Base-by-base conservation (phyloP, 148 eudicot genomes). In the Arbutus unedo region DNA sequence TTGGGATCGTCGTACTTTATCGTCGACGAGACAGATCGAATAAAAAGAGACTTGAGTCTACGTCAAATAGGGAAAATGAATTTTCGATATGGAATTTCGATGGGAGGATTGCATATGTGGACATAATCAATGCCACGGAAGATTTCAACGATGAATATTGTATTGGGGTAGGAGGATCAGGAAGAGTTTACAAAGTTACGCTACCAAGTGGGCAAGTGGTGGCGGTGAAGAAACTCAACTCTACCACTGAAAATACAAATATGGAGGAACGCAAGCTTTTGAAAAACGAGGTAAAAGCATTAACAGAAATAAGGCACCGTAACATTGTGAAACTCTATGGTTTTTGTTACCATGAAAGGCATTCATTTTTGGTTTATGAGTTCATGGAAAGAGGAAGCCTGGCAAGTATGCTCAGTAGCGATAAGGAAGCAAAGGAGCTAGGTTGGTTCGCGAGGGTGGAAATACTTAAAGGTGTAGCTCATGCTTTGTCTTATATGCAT, bases 121-220 rank as follows among this genome's bases (percentile, higher is more conserved):
- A 86, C 59, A 88, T 88, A 5, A 71, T 70, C 1, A n/a, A 70
- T 21, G 87, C 88, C 13, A 86, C 88, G 0, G 54, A 86, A 2
- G 74, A 84, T 66, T 86, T 88, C 68, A 64, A 80, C 43, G 78
- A 54, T 5, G 50, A 6, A 43, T 77, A 88, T 45, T 76, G 79
- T 9, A 15, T 76, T 14, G 79, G 79, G n/a, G 62, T 4, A 25
- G 79, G 79, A 51, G 45, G 79, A 4, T 74, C 49, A 7, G 88
- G 85, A 6, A 80, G 13, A 15, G 90, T 88, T 48, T 88, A 86
- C 45, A 86, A 47, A 64, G 88, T 84, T 21, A 43, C 25, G 62
- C 49, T 85, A n/a, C 82, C 85, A 1, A 82, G 43, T 4, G 85
- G 80, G 14, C 82, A 85, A 66, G 79, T 85, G 4, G 68, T 85